Conservation (phyloP, 1,139 yeast species). For the Scheffersomyces parashehatae region DNA sequence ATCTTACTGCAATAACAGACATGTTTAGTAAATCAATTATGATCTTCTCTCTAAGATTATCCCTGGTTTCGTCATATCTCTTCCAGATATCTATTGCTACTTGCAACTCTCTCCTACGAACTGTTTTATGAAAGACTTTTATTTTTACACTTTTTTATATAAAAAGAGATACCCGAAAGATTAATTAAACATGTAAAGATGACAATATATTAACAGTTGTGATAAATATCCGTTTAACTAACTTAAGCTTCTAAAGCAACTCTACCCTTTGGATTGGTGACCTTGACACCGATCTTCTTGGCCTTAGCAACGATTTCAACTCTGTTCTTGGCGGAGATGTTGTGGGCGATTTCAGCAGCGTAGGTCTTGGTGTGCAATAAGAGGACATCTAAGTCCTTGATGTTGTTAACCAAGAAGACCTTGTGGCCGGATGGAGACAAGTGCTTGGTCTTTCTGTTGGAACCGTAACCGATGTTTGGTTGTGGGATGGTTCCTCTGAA, state of each 20-base stretch:
- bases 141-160: constrained; percentile 1
- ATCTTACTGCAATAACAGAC: no score
- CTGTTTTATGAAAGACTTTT: not conserved
- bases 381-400: constrained; percentile 91
- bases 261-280: constrained; percentile 99
- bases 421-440: constrained; percentile 98
- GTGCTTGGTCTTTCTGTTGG: constrained; percentile 98
- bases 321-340: constrained; percentile 98
- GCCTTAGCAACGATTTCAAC: constrained; percentile 96
- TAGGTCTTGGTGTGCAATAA: constrained; percentile 96
- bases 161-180: constrained; percentile 1
- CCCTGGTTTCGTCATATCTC: no score
- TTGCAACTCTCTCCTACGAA: not conserved
- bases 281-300: constrained; percentile 97
- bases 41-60: no score
- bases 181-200: not conserved
- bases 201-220: not conserved
- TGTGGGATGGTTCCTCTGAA: constrained; percentile 99
- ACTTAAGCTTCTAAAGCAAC: constrained; percentile 94
- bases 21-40: no score
- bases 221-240: constrained; percentile 2
- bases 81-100: no score
- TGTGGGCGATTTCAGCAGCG: constrained; percentile 99
- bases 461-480: constrained; percentile 99
- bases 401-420: constrained; percentile 91